A percentile compares a stretch with the other conserved stretches of the same genome.
phyloP scores from a whole-genome alignment of 2,329 filamentous ascomycete genomes.

The Macrophomina pseudophaseolina region DNA sequence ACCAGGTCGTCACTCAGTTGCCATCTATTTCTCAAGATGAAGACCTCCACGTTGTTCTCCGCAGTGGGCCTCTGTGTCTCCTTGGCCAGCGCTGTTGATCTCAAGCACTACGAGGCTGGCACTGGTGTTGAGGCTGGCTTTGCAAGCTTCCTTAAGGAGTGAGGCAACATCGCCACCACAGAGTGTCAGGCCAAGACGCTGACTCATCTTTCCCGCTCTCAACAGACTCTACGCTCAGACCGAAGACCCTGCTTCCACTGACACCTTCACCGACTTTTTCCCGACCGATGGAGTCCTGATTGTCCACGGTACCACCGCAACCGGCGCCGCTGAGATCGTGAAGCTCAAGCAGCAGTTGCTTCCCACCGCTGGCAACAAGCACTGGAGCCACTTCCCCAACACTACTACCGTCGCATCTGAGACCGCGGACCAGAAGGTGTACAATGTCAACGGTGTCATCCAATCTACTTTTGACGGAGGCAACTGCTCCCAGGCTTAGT shows the following conservation, averaged over 20 bases:
- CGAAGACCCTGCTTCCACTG: not conserved
- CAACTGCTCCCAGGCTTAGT: not conserved
- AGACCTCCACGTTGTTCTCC: not conserved
- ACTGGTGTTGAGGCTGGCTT: not conserved
- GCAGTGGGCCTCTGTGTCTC: not conserved
- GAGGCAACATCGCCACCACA: not conserved
- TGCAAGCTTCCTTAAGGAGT: not conserved
- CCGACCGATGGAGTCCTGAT: not conserved
- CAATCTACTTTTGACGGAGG: not conserved
- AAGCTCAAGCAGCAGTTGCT: not conserved
- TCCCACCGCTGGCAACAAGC: not conserved
- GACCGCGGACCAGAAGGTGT: not conserved
- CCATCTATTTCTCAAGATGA: not conserved
- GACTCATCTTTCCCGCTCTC: not conserved
- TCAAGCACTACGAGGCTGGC: not conserved
- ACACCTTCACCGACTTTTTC: conserved; percentile 2
- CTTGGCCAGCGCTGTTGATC: not conserved
- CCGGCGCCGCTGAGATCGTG: not conserved
- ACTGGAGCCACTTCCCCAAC: not conserved
- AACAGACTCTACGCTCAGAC: not conserved
- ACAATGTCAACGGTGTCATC: not conserved
- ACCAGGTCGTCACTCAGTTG: not conserved
- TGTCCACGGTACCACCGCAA: not conserved
- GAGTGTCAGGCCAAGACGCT: not conserved
- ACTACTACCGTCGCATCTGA: not conserved